Base-by-base conservation (phyloP, 1,284 basidiomycete genomes). In the Pseudozyma flocculosa region DNA sequence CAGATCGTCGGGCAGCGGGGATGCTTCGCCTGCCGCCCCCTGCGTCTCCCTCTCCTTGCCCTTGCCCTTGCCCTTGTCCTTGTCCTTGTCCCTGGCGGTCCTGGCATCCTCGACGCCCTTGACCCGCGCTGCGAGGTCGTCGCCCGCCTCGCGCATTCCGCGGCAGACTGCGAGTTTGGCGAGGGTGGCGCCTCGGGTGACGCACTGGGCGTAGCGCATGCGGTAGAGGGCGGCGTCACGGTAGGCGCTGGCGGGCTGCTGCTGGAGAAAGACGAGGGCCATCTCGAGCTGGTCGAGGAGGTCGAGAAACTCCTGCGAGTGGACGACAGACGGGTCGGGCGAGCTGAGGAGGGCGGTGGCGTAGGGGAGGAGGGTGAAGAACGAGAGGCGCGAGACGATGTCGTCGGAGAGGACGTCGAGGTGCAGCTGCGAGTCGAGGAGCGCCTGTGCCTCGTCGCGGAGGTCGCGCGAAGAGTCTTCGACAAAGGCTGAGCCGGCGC, bases 141-240 rank as follows among this genome's bases (percentile, higher is more conserved):
- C 48, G 13, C 45, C 39, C 21, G 54, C 29, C 1, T 56, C 19
- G 40, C 54, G 61, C 23, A 59, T 47, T 4, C 53, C 43, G n/a
- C 51, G 40, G 5, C 59, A 45, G 21, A 66, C 54, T 13, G 57
- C 65, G 56, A 73, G 55, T 45, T 68, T 65, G 17, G 61, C 67
- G 2, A 73, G 49, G 11, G 59, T 66, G 8, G 61, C 69, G 23
- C 66, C 71, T 11, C 71, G 42, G 0, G 64, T 62, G 24, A 72
- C 50, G 50, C 69, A 73, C 32, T 72, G 67, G 29, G 70, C 61
- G 44, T 72, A 73, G 9, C 73, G 61, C 70, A 75, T 68, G 3
- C 61, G 54, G 45, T 75, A 76, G 8, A 75, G 56, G 4, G 53
- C 53, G 5, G 73, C 69, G 48, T 76, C 75, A 15, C 45, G 26